A percentile compares a stretch with the other conserved stretches of the same genome.
Conservation (phyloP, 768 basidiomycete genomes). For the Pisolithus orientalis region DNA sequence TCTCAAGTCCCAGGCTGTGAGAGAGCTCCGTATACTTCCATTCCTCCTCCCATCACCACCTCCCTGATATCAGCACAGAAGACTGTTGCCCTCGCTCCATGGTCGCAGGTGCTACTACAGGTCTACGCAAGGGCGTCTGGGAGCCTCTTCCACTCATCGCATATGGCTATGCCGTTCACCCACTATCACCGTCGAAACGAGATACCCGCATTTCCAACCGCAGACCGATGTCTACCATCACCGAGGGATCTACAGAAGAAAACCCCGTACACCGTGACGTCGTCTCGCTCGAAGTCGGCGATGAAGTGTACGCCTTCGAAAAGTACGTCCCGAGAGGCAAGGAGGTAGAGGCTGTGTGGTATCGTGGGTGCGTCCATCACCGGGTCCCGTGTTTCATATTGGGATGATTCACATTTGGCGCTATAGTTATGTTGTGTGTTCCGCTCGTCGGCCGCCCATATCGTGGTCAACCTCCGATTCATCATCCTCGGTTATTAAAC, state of each 20-base stretch:
- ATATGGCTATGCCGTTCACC: slow-evolving; percentile 90
- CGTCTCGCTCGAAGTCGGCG: slow-evolving; percentile 87
- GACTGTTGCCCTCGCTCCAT: slow-evolving; percentile 4
- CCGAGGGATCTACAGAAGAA: slow-evolving; percentile 51
- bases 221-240: slow-evolving; percentile 36
- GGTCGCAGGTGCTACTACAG: slow-evolving; percentile 10
- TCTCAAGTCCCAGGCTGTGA: too few species aligned
- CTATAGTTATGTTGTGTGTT: slow-evolving; percentile 78
- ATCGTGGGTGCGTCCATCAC: slow-evolving; percentile 71
- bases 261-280: slow-evolving; percentile 64
- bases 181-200: slow-evolving; percentile 68
- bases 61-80: background rate
- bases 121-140: slow-evolving; percentile 44
- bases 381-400: background rate
- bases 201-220: slow-evolving; percentile 57
- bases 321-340: slow-evolving; percentile 70
- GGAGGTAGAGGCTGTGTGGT: slow-evolving; percentile 82
- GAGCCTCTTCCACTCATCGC: slow-evolving; percentile 67
- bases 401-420: background rate
- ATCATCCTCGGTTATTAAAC: slow-evolving; percentile 32
- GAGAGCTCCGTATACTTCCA: too few species aligned
- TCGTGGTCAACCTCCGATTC: slow-evolving; percentile 62
- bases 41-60: background rate
- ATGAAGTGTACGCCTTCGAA: slow-evolving; percentile 97
- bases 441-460: slow-evolving; percentile 61